These are phyloP conservation scores for Claviceps monticola DNA, from an alignment of 2,329 filamentous ascomycete species.

Conservation along the genomic window DNA sequence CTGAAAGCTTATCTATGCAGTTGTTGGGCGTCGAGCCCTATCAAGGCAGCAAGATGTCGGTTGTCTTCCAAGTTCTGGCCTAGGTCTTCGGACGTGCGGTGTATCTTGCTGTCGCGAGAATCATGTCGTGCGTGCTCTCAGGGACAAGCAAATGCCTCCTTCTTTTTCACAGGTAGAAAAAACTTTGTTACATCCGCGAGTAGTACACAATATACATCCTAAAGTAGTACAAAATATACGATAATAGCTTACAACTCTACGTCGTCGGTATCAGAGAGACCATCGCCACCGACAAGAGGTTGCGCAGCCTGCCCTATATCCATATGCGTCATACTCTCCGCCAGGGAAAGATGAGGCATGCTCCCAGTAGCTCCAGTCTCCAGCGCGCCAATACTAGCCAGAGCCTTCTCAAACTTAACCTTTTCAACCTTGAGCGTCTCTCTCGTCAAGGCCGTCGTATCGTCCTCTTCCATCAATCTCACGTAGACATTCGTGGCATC, in stretches of 20 bases:
- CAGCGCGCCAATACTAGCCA: constrained; percentile 30
- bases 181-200: too few species aligned
- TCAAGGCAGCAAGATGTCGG: too few species aligned
- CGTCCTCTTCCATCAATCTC: constrained; percentile 35
- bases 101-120: too few species aligned
- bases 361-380: constrained; percentile 18
- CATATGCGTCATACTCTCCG: constrained; percentile 10
- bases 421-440: constrained; percentile 28
- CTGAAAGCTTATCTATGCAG: too few species aligned
- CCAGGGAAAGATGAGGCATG: constrained; percentile 3
- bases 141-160: too few species aligned
- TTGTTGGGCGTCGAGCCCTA: too few species aligned
- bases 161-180: too few species aligned
- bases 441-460: constrained; percentile 25
- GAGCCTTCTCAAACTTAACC: constrained; percentile 32
- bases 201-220: too few species aligned
- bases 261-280: background rate
- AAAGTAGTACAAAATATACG: too few species aligned
- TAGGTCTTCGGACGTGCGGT: too few species aligned
- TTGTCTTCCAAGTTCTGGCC: too few species aligned
- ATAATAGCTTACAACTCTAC: background rate
- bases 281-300: background rate
- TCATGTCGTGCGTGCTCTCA: too few species aligned
- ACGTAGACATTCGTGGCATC: constrained; percentile 20
- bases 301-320: constrained; percentile 5